Evolutionary conservation across 2,329 filamentous ascomycete genomes (phyloP).

Genomic region (Fusarium xylarioides): DNA sequence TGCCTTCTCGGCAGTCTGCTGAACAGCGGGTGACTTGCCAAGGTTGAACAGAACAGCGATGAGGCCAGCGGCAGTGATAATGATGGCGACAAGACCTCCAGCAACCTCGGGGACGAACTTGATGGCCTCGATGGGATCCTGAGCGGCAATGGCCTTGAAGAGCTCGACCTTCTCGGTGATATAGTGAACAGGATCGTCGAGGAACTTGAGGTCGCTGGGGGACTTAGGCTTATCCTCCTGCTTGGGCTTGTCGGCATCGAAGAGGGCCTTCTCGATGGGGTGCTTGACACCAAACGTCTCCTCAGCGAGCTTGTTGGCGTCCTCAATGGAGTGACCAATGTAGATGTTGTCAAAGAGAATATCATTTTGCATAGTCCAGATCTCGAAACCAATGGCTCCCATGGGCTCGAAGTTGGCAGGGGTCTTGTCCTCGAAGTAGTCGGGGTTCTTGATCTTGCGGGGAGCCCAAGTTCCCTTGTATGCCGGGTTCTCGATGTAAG

Average conservation of each 20-base stretch:
- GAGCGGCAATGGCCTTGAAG: conserved; percentile 84
- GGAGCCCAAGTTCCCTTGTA: conserved; percentile 98
- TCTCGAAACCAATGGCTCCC: conserved; percentile 97
- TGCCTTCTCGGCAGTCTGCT: conserved; percentile 72
- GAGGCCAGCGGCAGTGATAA: conserved; percentile 75
- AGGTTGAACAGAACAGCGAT: conserved; percentile 72
- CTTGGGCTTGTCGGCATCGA: conserved; percentile 84
- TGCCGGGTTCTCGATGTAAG: conserved; percentile 93
- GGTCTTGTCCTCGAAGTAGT: conserved; percentile 96
- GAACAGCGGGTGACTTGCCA: conserved; percentile 73
- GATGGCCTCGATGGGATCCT: conserved; percentile 83
- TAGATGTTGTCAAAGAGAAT: conserved; percentile 99
- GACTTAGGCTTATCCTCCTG: conserved; percentile 69
- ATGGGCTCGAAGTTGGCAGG: conserved; percentile 98
- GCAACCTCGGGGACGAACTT: conserved; percentile 93
- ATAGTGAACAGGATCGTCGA: conserved; percentile 87
- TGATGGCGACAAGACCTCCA: conserved; percentile 76
- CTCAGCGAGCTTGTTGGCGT: conserved; percentile 86
- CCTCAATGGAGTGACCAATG: conserved; percentile 95
- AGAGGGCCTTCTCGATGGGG: conserved; percentile 80
- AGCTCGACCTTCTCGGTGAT: conserved; percentile 92
- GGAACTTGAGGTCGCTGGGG: conserved; percentile 83
- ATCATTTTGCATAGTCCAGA: conserved; percentile 99
- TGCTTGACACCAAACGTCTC: conserved; percentile 94
- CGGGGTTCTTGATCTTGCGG: conserved; percentile 95